Base-by-base conservation (phyloP, 306 rosid genomes). In the Quercus gilva region DNA sequence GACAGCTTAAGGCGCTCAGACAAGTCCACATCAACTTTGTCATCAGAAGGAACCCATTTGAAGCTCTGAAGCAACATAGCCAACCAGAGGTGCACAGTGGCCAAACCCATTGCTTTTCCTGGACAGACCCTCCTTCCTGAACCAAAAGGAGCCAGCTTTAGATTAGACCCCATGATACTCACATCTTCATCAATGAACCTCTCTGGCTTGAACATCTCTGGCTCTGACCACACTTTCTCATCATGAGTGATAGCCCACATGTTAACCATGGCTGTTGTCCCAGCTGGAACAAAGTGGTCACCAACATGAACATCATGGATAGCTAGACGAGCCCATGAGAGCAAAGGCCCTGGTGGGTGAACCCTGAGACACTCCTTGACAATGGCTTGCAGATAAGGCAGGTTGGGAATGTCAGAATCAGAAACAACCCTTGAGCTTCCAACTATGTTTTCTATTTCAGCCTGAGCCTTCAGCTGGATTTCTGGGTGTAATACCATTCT, bases 191-290 rank as follows among this genome's bases (percentile, higher is more conserved):
- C 49, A 5, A 83, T 59, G 71, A 87, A 87, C 4, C 90, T 51
- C 63, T 84, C 84, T 2, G 90, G 90, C 4, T 31, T 80, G 15
- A 84, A 87, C 78, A 37, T 53, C 10, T 73, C 60, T 0, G 90
- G 83, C 20, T 84, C 86, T 1, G 53, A 5, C 90, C 90, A 87
- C 1, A 84, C 57, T 2, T 26, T 77, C 11, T 55, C 74, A n/a
- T 87, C 80, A 15, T 87, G 90, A 1, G 88, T 79, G 33, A 87
- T 87, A 2, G 88, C 82, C 90, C 88, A 87, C 88, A 87, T 87
- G 80, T 87, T 87, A 21, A 87, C 90, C 86, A 87, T 84, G 29
- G 90, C 86, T 5, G 88, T 84, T 0, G 88, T 84, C 11, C 86
- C 80, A 0, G 88, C 86, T 20, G 90, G 90, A 2, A 87, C 52